Evolutionary conservation across 2,329 filamentous ascomycete species (phyloP).

Genomic region (Didymella pomorum): DNA sequence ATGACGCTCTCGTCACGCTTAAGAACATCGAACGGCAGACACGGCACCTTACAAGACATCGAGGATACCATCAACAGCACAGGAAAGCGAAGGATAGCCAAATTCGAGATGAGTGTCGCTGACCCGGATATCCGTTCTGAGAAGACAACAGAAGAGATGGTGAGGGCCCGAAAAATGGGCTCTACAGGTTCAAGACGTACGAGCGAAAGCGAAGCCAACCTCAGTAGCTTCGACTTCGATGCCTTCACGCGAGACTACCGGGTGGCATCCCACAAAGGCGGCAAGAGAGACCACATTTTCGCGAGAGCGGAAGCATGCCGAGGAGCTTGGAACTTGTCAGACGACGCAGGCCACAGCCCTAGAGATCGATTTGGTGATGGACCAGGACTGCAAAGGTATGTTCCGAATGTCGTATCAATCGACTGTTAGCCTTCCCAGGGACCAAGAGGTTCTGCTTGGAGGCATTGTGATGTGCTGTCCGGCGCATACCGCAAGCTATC

Average conservation of each 20-base stretch:
- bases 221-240: conserved; percentile 47
- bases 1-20: conserved; percentile 79
- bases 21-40: conserved; percentile 52
- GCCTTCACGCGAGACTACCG: conserved; percentile 45
- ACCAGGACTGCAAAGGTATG: conserved; percentile 49
- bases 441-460: background rate
- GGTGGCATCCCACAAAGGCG: conserved; percentile 20
- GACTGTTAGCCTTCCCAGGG: background rate
- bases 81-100: conserved; percentile 81
- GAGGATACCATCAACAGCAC: conserved; percentile 74
- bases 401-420: conserved; percentile 8
- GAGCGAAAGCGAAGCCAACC: conserved; percentile 27
- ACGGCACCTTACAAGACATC: conserved; percentile 67
- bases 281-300: conserved; percentile 51
- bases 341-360: conserved; percentile 41
- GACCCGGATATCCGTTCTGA: conserved; percentile 46
- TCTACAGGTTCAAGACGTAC: conserved; percentile 35
- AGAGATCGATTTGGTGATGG: conserved; percentile 48
- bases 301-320: conserved; percentile 51
- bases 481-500: conserved; percentile 14
- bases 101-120: conserved; percentile 72
- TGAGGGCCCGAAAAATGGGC: conserved; percentile 34
- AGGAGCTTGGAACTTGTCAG: conserved; percentile 48
- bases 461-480: conserved; percentile 7
- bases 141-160: conserved; percentile 28